phyloP scores from a whole-genome alignment of 1,284 basidiomycete species.

The Microbotryum intermedium region DNA sequence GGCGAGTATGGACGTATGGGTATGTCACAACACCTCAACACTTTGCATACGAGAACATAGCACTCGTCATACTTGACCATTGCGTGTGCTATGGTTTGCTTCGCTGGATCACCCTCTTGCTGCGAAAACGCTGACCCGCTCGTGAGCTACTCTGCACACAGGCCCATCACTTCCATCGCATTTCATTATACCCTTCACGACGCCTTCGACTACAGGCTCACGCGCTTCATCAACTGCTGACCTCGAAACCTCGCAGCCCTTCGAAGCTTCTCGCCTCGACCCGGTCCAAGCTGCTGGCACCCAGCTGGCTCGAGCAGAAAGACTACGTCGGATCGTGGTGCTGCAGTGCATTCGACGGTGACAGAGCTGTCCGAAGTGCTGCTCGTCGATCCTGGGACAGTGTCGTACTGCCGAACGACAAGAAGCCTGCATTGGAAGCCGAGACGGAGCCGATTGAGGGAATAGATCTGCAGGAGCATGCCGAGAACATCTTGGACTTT shows the following conservation, averaged over 20 bases:
- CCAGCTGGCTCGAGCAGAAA: constrained; percentile 59
- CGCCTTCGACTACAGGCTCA: constrained; percentile 63
- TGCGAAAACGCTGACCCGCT: too few species aligned
- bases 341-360: constrained; percentile 62
- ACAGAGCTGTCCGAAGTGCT: constrained; percentile 51
- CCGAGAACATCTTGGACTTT: constrained; percentile 13
- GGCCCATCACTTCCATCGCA: constrained; percentile 74
- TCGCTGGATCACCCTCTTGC: background rate
- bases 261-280: constrained; percentile 48
- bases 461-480: constrained; percentile 24
- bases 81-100: too few species aligned
- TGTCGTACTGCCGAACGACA: constrained; percentile 12
- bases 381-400: constrained; percentile 44
- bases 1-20: constrained; percentile 77
- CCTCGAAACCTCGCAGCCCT: constrained; percentile 43
- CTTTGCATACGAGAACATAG: too few species aligned
- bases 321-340: constrained; percentile 72
- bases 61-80: too few species aligned
- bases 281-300: constrained; percentile 44
- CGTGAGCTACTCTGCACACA: constrained; percentile 36
- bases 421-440: constrained; percentile 1
- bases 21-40: constrained; percentile 43
- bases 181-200: constrained; percentile 72
- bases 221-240: constrained; percentile 59
- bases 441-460: constrained; percentile 28